These are phyloP conservation scores for Leccinum longicurvipes DNA, from an alignment of 768 basidiomycete genomes.

Conservation along the genomic window DNA sequence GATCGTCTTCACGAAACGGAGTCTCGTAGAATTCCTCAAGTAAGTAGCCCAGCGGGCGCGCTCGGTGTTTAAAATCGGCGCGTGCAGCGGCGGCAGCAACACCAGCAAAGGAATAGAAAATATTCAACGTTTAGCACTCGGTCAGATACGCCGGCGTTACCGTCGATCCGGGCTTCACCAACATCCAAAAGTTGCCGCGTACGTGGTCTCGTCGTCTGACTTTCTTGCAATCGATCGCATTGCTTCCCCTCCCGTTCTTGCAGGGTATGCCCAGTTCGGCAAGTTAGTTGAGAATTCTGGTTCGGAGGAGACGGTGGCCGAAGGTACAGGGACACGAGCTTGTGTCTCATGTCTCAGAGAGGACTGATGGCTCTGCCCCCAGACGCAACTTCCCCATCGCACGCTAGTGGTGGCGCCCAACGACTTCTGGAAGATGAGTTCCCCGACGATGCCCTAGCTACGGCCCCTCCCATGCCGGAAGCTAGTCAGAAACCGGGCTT, in stretches of 20 bases:
- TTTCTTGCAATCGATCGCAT: background rate
- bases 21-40: slow-evolving; percentile 76
- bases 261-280: slow-evolving; percentile 73
- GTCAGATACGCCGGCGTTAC: slow-evolving; percentile 69
- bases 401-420: background rate
- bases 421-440: slow-evolving; percentile 33
- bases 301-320: slow-evolving; percentile 20
- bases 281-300: slow-evolving; percentile 33
- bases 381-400: slow-evolving; percentile 15
- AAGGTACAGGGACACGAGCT: slow-evolving; percentile 7
- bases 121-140: slow-evolving; percentile 23
- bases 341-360: slow-evolving; percentile 1
- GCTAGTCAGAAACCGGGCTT: background rate
- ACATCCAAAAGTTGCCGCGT: slow-evolving; percentile 77
- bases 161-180: slow-evolving; percentile 71
- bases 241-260: background rate
- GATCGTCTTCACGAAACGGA: slow-evolving; percentile 78
- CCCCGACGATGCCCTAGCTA: slow-evolving; percentile 56
- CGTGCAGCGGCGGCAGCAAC: background rate
- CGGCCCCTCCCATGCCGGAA: slow-evolving; percentile 55
- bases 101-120: background rate
- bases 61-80: background rate
- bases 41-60: slow-evolving; percentile 31
- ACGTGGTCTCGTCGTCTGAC: slow-evolving; percentile 13
- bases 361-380: background rate